phyloP scores from a whole-genome alignment of 2,329 filamentous ascomycete genomes.

The Beauveria caledonica region DNA sequence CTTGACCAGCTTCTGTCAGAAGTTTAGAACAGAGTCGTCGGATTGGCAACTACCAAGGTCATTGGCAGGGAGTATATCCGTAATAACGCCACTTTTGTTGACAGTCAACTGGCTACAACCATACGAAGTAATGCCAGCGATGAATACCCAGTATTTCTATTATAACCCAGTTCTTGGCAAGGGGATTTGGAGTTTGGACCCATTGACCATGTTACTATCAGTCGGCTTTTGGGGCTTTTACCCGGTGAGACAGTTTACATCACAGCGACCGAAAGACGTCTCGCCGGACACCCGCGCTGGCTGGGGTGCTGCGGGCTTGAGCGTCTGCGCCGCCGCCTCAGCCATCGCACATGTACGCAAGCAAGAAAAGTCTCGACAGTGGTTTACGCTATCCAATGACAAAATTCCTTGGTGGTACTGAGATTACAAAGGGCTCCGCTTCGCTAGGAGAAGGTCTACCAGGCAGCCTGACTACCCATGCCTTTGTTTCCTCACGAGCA shows the following conservation, averaged over 20 bases:
- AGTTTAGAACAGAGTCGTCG: not conserved
- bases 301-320: not conserved
- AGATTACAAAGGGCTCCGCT: not conserved
- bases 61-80: not conserved
- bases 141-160: not conserved
- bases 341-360: not conserved
- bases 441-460: not conserved
- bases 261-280: not conserved
- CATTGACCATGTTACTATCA: not conserved
- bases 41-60: not conserved
- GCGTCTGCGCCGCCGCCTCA: slow-evolving; percentile 4
- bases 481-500: not conserved
- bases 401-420: not conserved
- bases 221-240: not conserved
- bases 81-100: not conserved
- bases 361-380: not conserved
- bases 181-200: not conserved
- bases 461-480: not conserved
- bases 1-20: not conserved
- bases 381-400: not conserved
- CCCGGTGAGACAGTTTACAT: not conserved
- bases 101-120: not conserved
- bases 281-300: not conserved
- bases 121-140: not conserved
- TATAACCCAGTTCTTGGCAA: not conserved